A percentile compares a stretch with the other conserved stretches of the same genome.
phyloP scores from a whole-genome alignment of 139 green algal genomes.

The Chlamydomonas sp. region DNA sequence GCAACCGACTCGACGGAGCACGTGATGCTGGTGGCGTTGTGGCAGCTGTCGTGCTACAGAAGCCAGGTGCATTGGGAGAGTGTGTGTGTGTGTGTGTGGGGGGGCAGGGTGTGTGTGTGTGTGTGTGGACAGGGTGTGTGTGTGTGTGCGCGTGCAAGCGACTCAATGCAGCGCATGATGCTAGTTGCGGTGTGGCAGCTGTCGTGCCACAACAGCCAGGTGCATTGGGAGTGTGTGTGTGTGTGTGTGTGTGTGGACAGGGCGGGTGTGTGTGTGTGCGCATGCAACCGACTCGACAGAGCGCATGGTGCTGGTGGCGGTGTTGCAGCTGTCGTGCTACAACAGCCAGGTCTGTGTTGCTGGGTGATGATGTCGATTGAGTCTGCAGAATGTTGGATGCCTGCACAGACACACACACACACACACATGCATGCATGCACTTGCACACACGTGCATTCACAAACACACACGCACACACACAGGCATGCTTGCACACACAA shows the following conservation, averaged over 20 bases:
- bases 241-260: neutral
- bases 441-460: neutral
- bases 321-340: conserved; percentile 15
- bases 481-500: neutral
- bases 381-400: neutral
- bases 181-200: conserved; percentile 56
- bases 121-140: neutral
- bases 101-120: conserved; percentile 18
- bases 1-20: neutral
- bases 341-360: conserved; percentile 34
- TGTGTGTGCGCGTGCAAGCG: neutral
- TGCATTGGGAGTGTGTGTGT: neutral
- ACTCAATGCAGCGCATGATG: conserved; percentile 60
- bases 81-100: neutral
- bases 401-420: neutral
- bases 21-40: conserved; percentile 32
- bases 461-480: neutral
- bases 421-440: neutral
- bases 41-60: conserved; percentile 14
- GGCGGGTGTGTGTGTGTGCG: neutral
- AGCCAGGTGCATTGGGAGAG: conserved; percentile 28
- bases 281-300: no score
- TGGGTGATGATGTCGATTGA: conserved; percentile 2
- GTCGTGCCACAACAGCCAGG: conserved; percentile 34
- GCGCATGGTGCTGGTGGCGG: neutral